These are phyloP conservation scores for Penicillium sp. DNA, from an alignment of 2,329 filamentous ascomycete species.

Conservation along the genomic window DNA sequence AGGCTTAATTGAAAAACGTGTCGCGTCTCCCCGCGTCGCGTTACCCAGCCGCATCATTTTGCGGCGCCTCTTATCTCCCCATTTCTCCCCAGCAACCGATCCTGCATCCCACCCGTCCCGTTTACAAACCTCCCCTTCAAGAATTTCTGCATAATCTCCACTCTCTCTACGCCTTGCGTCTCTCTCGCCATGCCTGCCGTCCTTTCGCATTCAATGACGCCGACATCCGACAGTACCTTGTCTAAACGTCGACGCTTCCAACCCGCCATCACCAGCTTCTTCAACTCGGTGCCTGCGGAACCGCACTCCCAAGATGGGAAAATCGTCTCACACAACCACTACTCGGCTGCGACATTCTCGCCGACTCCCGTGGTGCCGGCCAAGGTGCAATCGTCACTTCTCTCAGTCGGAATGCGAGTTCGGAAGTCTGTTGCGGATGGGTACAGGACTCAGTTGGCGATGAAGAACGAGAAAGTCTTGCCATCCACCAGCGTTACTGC, in stretches of 20 bases:
- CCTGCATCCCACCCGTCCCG: conserved; percentile 3
- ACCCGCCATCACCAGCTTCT: conserved; percentile 43
- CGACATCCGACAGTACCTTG: conserved; percentile 18
- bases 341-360: conserved; percentile 39
- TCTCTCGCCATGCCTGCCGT: conserved; percentile 16
- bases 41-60: conserved; percentile 13
- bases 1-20: conserved; percentile 26
- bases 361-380: conserved; percentile 57
- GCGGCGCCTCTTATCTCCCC: conserved; percentile 17
- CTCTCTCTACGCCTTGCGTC: conserved; percentile 1
- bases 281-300: conserved; percentile 25
- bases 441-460: conserved; percentile 68
- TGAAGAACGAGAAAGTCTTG: conserved; percentile 18
- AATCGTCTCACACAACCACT: conserved; percentile 39
- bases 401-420: conserved; percentile 90
- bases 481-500: conserved; percentile 5
- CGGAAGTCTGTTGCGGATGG: conserved; percentile 91
- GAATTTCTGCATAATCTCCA: not conserved
- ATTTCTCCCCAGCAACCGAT: not conserved
- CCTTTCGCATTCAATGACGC: conserved; percentile 7
- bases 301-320: conserved; percentile 11
- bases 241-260: conserved; percentile 48
- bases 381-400: conserved; percentile 74
- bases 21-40: conserved; percentile 21
- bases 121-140: not conserved